Evolutionary conservation across 495 filamentous ascomycete genomes (phyloP).

Genomic region (Penicillium flavigenum): DNA sequence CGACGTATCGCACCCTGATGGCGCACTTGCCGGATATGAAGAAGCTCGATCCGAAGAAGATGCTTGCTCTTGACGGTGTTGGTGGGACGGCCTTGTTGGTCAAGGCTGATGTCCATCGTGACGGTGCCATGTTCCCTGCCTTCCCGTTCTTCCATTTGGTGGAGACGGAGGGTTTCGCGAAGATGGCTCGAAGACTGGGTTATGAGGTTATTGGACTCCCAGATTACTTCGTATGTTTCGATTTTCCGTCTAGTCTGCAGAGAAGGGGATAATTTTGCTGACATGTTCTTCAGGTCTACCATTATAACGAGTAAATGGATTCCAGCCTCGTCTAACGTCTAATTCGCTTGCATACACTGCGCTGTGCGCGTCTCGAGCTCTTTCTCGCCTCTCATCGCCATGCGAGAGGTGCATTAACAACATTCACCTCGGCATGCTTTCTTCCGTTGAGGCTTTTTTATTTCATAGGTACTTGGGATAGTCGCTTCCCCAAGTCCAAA

Average conservation of each 20-base stretch:
- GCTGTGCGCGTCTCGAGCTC: conserved; percentile 6
- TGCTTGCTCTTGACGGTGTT: conserved; percentile 83
- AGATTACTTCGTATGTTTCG: conserved; percentile 83
- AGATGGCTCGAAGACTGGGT: conserved; percentile 87
- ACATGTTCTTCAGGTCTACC: conserved; percentile 63
- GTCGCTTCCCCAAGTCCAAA: not conserved
- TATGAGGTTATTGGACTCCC: conserved; percentile 83
- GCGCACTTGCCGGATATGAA: conserved; percentile 68
- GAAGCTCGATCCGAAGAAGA: conserved; percentile 54
- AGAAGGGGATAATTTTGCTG: conserved; percentile 1
- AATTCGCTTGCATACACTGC: conserved; percentile 4
- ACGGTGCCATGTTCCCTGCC: conserved; percentile 97
- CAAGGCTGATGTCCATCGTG: conserved; percentile 94
- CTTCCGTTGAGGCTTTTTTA: not conserved
- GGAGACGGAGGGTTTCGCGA: conserved; percentile 97
- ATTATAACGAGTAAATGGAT: conserved; percentile 75
- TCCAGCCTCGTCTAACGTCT: not conserved
- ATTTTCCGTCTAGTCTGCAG: not conserved
- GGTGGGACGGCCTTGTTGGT: conserved; percentile 92
- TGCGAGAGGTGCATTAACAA: conserved; percentile 1
- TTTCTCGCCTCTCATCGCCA: not conserved
- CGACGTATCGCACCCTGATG: conserved; percentile 90
- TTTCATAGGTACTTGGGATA: conserved; percentile 3
- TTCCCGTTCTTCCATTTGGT: conserved; percentile 96
- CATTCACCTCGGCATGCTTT: not conserved